Base-by-base conservation (phyloP, 1,139 yeast genomes). In the Zygosaccharomyces sapae region DNA sequence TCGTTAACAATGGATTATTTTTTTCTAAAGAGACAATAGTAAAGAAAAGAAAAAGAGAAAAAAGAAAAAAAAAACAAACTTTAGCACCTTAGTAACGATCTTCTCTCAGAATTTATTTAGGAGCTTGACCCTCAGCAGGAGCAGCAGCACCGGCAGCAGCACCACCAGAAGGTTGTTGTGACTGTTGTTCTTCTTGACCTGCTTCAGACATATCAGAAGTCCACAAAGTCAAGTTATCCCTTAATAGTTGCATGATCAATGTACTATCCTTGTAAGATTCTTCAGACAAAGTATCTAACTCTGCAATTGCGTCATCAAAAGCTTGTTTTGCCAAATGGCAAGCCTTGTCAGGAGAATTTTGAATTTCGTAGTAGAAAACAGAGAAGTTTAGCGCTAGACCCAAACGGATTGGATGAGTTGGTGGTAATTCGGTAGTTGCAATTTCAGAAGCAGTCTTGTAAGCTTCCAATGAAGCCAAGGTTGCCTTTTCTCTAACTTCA, bases 301-400 rank as follows among this genome's bases (percentile, higher is more conserved):
- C 98, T 60, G 97, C 96, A 70, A 92, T 95, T 55, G 98, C 98
- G 69, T 92, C 98, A 70, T 92, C 97, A 63, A 92, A 92, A 45
- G 98, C 97, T 77, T 90, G 96, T 73, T 92, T 92, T 63, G 98
- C 98, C 72, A 92, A 80, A 70, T 89, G 96, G 70, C 98, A 92
- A 60, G 98, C 98, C 71, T 95, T 88, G 72, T 89, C 97, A 62
- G 97, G 97, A 53, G 97, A 88, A 73, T 89, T 89, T 74, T 90
- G 85, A 67, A 92, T 92, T 77, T 92, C 98, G 70, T 92, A 92
- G 80, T 92, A 92, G 77, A 92, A 92, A 55, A 92, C 98, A 46
- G 97, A 88, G 77, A 92, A 92, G 76, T 92, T 92, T 71, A 92
- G 83, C 54, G 98, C 98, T 71, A 92, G 81, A 62, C 98, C 98